Base-by-base conservation (phyloP, 345 rosid species). In the Eutrema heterophyllum region DNA sequence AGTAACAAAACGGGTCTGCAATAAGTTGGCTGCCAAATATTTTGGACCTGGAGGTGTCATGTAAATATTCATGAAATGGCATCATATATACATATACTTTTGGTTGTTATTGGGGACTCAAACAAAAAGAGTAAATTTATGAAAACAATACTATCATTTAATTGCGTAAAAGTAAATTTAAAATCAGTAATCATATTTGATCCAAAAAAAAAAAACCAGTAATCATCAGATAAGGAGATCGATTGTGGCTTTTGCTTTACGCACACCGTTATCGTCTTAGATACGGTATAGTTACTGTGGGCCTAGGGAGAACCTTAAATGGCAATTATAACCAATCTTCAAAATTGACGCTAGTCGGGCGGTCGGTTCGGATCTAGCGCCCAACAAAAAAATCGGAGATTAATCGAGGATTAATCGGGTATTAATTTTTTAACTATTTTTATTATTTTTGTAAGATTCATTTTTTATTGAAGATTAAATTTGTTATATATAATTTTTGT, bases 211-310 rank as follows among this genome's bases (percentile, higher is more conserved):
- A 18, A 26, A 15, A 71, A 7, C 32, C 11, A n/a, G 49, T 12
- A 18, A 64, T 12, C 8, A 48, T 44, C 6, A 44, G 9, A 36
- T 50, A 29, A n/a, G 4, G 45, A 51, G 40, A 61, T 38, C 62
- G 45, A 62, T 41, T 15, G 54, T 62, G 69, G 69, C 61, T 62
- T 72, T 72, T 30, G 54, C 62, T 40, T 52, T 8, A 62, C 70
- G 76, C 63, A 72, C 53, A 41, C 68, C 52, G 26, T 72, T 53
- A 50, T 61, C 53, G 35, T 61, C 59, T 71, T 35, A 59, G 10
- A 15, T 38, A 71, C 59, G 67, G 49, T 49, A 24, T 49, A 29
- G 39, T 70, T 46, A 26, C 35, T n/a, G 66, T 68, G 63, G 64
- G 12, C 2, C 24, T 21, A 21, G 24, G 7, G 33, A 44, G 48